A percentile compares a stretch with the other conserved stretches of the same genome.
These are phyloP conservation scores for Herpetomonas tarakana DNA, from an alignment of 208 protist species.

Conservation along the genomic window DNA sequence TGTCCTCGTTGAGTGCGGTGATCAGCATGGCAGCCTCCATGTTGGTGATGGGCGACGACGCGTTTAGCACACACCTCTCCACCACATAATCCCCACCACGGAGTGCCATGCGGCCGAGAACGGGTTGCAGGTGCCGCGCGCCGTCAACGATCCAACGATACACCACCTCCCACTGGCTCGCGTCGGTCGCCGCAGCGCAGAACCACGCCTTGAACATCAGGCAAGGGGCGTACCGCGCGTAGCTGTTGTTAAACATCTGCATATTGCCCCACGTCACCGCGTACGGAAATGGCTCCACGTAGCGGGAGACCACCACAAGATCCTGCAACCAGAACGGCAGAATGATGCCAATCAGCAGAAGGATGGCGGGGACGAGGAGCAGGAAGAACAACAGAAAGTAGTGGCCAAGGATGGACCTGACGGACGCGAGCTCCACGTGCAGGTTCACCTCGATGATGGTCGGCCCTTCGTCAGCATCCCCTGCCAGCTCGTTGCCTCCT, in stretches of 20 bases:
- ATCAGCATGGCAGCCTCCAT: not conserved
- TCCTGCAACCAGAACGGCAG: not conserved
- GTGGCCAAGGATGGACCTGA: not conserved
- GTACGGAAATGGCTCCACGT: not conserved
- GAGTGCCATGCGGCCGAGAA: not conserved
- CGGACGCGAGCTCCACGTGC: not conserved
- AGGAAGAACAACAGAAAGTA: not conserved
- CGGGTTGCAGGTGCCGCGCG: not conserved
- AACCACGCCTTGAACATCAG: not conserved
- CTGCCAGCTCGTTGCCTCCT: not conserved
- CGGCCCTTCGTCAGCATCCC: not conserved
- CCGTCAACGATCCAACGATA: not conserved
- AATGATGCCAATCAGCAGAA: not conserved
- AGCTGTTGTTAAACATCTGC: not conserved
- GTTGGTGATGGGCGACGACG: not conserved
- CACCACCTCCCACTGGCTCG: not conserved
- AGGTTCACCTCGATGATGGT: not conserved
- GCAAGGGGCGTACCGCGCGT: not conserved
- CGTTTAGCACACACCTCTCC: not conserved
- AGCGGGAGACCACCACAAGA: not conserved
- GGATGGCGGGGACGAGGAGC: not conserved
- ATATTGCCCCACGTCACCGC: not conserved
- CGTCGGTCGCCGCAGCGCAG: not conserved
- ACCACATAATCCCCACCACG: not conserved
- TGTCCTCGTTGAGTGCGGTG: not conserved